These are phyloP conservation scores for Cladosporium sp. DNA, from an alignment of 2,329 filamentous ascomycete species.

Conservation along the genomic window DNA sequence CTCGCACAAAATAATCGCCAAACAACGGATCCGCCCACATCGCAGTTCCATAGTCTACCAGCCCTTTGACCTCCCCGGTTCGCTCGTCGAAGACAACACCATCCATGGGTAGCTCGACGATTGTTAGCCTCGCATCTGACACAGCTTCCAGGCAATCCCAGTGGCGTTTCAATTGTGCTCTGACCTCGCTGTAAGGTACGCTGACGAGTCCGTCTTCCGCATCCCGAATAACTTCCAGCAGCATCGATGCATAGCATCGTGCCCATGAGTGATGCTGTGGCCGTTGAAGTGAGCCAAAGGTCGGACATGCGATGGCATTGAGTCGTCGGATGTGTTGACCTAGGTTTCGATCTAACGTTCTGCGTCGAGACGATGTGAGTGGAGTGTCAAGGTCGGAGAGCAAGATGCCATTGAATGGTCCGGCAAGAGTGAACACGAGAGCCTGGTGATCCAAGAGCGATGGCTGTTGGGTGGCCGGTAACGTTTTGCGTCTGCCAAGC, in stretches of 20 bases:
- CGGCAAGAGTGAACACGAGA: constrained; percentile 26
- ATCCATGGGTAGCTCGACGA: constrained; percentile 46
- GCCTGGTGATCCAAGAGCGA: constrained; percentile 35
- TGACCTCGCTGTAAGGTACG: constrained; percentile 53
- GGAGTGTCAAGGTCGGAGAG: constrained; percentile 24
- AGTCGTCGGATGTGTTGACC: constrained; percentile 41
- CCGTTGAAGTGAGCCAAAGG: constrained; percentile 47
- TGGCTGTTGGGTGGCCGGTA: constrained; percentile 32
- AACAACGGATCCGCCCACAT: constrained; percentile 56
- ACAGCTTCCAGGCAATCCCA: constrained; percentile 47
- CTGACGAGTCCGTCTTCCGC: constrained; percentile 57
- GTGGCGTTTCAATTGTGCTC: constrained; percentile 45
- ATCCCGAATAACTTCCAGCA: constrained; percentile 53
- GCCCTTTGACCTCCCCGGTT: constrained; percentile 45
- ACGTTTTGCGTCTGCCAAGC: constrained; percentile 31
- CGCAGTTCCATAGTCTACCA: constrained; percentile 51
- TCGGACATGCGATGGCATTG: constrained; percentile 41
- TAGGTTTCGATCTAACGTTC: constrained; percentile 37
- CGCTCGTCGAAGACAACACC: constrained; percentile 48
- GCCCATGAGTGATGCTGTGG: constrained; percentile 44
- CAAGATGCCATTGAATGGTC: constrained; percentile 26
- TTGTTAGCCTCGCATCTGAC: constrained; percentile 47
- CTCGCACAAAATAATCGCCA: constrained; percentile 45
- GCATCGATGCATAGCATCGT: constrained; percentile 48
- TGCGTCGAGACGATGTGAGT: constrained; percentile 34